Evolutionary conservation across 257 asterid genomes (phyloP).

Genomic region (Nicotiana noctiflora): DNA sequence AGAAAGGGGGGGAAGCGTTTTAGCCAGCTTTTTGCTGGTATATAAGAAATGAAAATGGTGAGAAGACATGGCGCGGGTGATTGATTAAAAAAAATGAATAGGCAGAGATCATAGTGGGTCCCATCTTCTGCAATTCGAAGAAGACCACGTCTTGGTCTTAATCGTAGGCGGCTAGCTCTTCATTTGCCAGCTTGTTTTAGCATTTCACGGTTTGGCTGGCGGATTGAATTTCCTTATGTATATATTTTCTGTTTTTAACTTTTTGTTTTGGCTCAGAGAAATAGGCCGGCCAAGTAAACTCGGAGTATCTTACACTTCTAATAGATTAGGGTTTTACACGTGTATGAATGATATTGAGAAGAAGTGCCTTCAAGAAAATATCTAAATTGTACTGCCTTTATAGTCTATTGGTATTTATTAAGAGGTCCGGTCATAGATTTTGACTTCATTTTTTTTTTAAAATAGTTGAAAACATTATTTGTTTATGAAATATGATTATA

Average conservation of each 20-base stretch:
- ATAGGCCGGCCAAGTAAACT: not conserved
- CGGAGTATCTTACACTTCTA: not conserved
- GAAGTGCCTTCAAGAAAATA: no score
- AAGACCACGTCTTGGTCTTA: constrained; percentile 2
- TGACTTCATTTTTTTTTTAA: no score
- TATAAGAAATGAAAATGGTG: not conserved
- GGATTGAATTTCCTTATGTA: not conserved
- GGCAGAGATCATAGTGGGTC: not conserved
- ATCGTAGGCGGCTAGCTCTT: no score
- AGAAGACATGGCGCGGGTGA: not conserved
- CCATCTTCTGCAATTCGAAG: not conserved
- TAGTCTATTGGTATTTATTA: no score
- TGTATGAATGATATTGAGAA: no score
- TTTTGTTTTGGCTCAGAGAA: not conserved
- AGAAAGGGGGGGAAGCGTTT: not conserved
- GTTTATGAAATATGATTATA: no score
- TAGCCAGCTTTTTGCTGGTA: not conserved
- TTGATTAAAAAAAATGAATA: not conserved
- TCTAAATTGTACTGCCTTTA: no score
- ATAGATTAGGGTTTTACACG: no score
- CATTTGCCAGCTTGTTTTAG: not conserved
- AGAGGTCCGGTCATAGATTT: no score
- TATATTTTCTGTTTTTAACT: not conserved
- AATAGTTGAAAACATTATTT: no score
- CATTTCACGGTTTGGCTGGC: not conserved